Conservation (phyloP, 2,329 filamentous ascomycete species). For the Talaromyces sp. region DNA sequence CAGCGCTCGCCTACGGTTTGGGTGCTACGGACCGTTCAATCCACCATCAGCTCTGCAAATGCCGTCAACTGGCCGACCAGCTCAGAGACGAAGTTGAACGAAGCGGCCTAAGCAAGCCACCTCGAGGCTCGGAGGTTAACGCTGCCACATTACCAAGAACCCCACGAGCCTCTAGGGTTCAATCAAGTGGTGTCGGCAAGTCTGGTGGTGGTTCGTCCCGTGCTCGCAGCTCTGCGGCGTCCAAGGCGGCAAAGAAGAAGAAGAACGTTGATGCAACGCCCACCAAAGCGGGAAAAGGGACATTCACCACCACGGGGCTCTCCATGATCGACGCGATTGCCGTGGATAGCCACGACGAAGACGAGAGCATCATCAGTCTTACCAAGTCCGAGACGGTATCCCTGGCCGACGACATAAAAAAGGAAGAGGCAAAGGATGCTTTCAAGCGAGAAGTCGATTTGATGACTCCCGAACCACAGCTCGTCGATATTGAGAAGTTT, state of each 20-base stretch:
- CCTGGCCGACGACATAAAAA: background rate
- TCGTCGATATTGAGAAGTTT: background rate
- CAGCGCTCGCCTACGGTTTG: conserved; percentile 46
- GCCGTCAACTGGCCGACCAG: conserved; percentile 39
- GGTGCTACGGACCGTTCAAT: conserved; percentile 50
- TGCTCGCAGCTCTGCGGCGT: background rate
- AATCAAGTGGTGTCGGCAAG: background rate
- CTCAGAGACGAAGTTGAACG: conserved; percentile 30
- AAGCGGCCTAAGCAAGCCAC: conserved; percentile 4
- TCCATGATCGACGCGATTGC: background rate
- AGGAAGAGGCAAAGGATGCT: background rate
- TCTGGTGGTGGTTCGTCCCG: background rate
- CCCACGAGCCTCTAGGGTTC: background rate
- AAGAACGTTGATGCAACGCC: background rate
- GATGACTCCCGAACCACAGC: background rate
- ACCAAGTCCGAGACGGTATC: background rate
- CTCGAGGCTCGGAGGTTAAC: background rate
- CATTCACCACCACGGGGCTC: background rate
- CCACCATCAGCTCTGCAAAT: conserved; percentile 46
- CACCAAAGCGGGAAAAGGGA: background rate
- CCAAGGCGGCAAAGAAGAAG: background rate
- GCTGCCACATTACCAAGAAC: background rate
- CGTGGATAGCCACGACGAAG: background rate
- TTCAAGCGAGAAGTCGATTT: background rate
- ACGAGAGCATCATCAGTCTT: background rate